Conservation (phyloP, 1,284 basidiomycete species). For the Ceratobasidium sp. region DNA sequence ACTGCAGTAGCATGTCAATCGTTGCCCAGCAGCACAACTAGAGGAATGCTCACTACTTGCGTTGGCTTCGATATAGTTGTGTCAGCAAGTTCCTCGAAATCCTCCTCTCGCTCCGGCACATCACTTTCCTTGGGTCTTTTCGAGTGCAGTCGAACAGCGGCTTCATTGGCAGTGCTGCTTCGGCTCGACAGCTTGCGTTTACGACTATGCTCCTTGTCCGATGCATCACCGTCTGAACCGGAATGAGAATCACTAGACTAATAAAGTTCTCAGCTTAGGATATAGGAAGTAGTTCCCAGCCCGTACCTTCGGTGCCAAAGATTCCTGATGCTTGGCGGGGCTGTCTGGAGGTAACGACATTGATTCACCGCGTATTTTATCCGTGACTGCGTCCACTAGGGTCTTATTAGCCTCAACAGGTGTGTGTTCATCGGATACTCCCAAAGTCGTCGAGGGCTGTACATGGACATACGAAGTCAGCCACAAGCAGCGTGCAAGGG, state of each 20-base stretch:
- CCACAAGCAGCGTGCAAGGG: background rate
- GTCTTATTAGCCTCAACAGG: background rate
- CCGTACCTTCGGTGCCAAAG: background rate
- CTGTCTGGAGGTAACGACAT: conserved; percentile 15
- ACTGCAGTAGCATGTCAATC: background rate
- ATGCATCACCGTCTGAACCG: conserved; percentile 27
- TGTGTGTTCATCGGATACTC: background rate
- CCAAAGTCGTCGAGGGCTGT: background rate
- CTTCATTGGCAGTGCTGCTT: conserved; percentile 19
- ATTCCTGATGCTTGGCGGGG: background rate
- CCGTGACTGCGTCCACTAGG: conserved; percentile 18
- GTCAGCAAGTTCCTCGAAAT: background rate
- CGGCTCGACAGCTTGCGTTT: conserved; percentile 29
- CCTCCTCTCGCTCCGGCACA: conserved; percentile 24
- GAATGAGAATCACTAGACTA: conserved; percentile 15
- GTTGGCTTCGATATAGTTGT: background rate
- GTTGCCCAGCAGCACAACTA: background rate
- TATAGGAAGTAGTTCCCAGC: background rate
- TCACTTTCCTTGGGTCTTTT: conserved; percentile 32
- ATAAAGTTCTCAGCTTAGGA: background rate
- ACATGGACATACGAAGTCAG: background rate
- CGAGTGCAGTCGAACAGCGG: conserved; percentile 3
- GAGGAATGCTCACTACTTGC: background rate
- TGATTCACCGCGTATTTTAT: conserved; percentile 30
- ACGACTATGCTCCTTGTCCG: conserved; percentile 26